Base-by-base conservation (phyloP, 2,329 filamentous ascomycete species). In the Cytospora paraplurivora region DNA sequence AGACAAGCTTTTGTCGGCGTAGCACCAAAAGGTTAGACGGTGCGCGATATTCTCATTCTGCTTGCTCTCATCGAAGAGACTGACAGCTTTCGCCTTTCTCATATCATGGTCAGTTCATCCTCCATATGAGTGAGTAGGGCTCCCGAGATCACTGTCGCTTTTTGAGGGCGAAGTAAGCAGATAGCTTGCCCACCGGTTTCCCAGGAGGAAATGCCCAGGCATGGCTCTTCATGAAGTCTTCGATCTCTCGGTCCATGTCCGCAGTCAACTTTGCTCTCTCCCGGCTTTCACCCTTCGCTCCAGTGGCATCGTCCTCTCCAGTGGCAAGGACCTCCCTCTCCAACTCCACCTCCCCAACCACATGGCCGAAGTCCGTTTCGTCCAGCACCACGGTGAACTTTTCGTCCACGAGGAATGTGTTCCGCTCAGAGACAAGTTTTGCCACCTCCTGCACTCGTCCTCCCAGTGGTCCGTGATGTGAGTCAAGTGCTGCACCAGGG, bases 401-500 rank as follows among this genome's bases (percentile, higher is more conserved):
- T 7, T 21, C 35, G 21, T 59, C 57, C 4, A 50, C 49, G 10
- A 59, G 4, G n/a, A 52, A 64, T n/a, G 32, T 37, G 47, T 50
- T 58, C 35, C 53, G 56, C 10, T 51, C n/a, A 15, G 33, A 53
- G 32, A 58, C 21, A 51, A 56, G n/a, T 47, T 67, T 67, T 56
- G 59, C 55, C 54, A 59, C 57, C 37, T 47, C 62, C 35, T 44
- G 52, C 34, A 55, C 19, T 4, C 19, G 4, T 49, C 62, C 49
- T 34, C 57, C 49, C 10, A 6, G 32, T 0, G 19, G 57, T 33
- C 50, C 56, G 15, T 34, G n/a, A 4, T 27, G 15, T 10, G 21
- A 15, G 21, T 44, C 35, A 17, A 59, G 35, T 7, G n/a, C 35
- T 7, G 57, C 4, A n/a, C 49, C 57, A 5, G 49, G 49, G 27